Evolutionary conservation across 1,284 basidiomycete genomes (phyloP), one percentile per base, ranked within the genome.

Genomic region (Ceratobasidium sp.): DNA sequence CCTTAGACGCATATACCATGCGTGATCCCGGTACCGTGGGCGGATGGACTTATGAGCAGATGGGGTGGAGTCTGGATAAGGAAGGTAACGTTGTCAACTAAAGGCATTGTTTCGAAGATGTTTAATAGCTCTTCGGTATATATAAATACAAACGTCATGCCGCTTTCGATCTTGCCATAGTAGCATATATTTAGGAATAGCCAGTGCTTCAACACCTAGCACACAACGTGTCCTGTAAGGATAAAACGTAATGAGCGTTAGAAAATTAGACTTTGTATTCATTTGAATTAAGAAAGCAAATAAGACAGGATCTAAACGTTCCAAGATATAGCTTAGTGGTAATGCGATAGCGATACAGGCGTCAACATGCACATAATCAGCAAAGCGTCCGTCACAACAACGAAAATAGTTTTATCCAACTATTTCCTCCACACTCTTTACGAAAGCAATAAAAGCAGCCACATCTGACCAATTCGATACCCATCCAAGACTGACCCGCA

Each of bases 401-500:
- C 26, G n/a, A 44, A 33, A 23, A 15, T 48, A 65, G 33, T 3
- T 20, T 38, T 42, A 56, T 56, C 61, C 42, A 42, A 74, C 61
- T 17, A 64, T 20, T 17, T 50, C 50, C 48, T 74, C 52, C 7
- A 65, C 23, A 23, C 71, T 57, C 33, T 48, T 65, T 23, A 74
- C 46, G 38, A 74, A 74, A 33, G 44, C 40, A 52, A 74, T 65
- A 54, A 74, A 74, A 12, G 61, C 71, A 52, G 26, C 71, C 40
- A 74, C 48, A 42, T 74, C 71, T 13, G 61, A 64, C 71, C 71
- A 74, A 65, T 74, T 59, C 33, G 71, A 74, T 15, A 74, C 71
- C 71, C 71, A 74, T 9, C 93, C 93, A 20, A 94, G 87, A 80
- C 92, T 94, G 73, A 94, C 88, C 65, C 93, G 87, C n/a, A 81